Evolutionary conservation across 2,329 filamentous ascomycete genomes (phyloP).

Genomic region (Bipolaris victoriae): DNA sequence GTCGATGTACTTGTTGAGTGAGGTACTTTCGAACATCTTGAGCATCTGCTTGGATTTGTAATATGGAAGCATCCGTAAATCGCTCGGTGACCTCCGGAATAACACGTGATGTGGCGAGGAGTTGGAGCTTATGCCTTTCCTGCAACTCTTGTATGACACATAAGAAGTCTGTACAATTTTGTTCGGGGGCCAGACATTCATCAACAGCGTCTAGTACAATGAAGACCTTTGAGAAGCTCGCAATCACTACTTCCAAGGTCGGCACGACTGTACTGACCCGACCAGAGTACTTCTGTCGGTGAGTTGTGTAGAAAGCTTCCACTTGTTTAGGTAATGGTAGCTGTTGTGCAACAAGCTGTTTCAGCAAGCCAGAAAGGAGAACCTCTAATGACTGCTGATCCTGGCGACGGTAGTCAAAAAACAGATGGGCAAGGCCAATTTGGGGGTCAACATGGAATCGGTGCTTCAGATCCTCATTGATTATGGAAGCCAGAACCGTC

Average conservation of each 20-base stretch:
- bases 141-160: conserved; percentile 14
- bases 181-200: conserved; percentile 31
- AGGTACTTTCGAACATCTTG: not conserved
- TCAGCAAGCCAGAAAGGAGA: conserved; percentile 40
- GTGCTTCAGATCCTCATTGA: conserved; percentile 21
- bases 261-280: not conserved
- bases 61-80: not conserved
- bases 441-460: not conserved
- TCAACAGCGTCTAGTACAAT: conserved; percentile 43
- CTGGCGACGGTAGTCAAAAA: conserved; percentile 40
- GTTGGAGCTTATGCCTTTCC: not conserved
- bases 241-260: conserved; percentile 20
- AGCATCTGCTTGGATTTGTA: not conserved
- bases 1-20: not conserved
- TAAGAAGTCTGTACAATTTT: conserved; percentile 13
- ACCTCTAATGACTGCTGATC: conserved; percentile 29
- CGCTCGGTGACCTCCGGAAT: not conserved
- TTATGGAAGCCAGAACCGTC: conserved; percentile 35
- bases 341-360: conserved; percentile 41
- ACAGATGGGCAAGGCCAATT: conserved; percentile 41
- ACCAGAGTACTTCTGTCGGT: not conserved
- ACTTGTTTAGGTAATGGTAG: not conserved
- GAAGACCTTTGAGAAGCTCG: conserved; percentile 31
- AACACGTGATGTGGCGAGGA: not conserved
- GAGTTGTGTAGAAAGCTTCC: not conserved